Evolutionary conservation across 2,329 filamentous ascomycete species (phyloP), one percentile per base, ranked within the genome.

Genomic region (Chaetomium olivaceum): DNA sequence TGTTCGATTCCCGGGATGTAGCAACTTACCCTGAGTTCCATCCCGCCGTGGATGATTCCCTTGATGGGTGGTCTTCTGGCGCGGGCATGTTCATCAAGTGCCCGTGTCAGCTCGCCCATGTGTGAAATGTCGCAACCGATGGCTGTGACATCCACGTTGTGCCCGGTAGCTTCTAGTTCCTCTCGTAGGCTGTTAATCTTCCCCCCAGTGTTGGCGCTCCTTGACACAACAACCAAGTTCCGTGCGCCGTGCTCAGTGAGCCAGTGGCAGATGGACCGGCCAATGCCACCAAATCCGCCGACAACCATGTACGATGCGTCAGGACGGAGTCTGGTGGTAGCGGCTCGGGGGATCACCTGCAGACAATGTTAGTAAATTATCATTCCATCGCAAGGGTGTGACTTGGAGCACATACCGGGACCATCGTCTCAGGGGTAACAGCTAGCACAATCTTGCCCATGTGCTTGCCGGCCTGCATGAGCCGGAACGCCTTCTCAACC

Each of bases 391-490:
- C 2, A n/a, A 27, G 4, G 5, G 12, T 39, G 2, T 36, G 12
- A 27, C 4, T 1, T 56, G 16, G 1, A 12, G 12, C 3, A 66
- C 71, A 61, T 65, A 75, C 70, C 43, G 69, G 71, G 48, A 73
- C 70, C 25, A 72, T 1, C 8, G 66, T 62, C 6, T 70, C 69
- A 1, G 68, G 62, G 9, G 52, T 61, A 19, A 75, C 64, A 1
- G 72, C 67, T 2, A 80, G 63, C 23, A 82, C 75, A 16, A 83
- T 77, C 59, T 81, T 82, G 0, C 80, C 81, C 46, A 82, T 78
- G 66, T 82, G 80, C 31, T 71, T 71, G 0, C 79, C 80, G 2
- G 71, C 73, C 61, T 82, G 79, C 76, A 84, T 77, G 52, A 77
- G 74, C 0, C 79, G 71, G 67, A 83, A 81, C 0, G 80, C 80